Percentiles rank a stretch among this genome's conserved stretches.
These are phyloP conservation scores for Aspergillus sp. DNA, from an alignment of 2,329 filamentous ascomycete species.

Conservation along the genomic window DNA sequence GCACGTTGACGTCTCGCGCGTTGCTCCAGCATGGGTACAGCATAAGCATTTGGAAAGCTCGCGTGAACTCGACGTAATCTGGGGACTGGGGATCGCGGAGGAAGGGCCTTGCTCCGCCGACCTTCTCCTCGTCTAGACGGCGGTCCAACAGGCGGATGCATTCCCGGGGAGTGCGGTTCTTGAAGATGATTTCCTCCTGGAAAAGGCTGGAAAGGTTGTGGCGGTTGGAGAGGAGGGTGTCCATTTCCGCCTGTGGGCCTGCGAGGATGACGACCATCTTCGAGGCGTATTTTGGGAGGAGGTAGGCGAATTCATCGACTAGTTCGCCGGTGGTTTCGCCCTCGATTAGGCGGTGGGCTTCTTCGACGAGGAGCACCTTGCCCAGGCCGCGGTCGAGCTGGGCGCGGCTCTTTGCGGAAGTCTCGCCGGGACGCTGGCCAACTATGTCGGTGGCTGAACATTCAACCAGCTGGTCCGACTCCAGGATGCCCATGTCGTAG, in stretches of 20 bases:
- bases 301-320: constrained; percentile 13
- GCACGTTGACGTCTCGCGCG: constrained; percentile 11
- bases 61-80: constrained; percentile 14
- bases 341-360: constrained; percentile 13
- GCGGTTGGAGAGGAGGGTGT: constrained; percentile 12
- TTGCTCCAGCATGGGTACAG: constrained; percentile 18
- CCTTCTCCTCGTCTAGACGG: constrained; percentile 9
- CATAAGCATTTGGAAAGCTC: constrained; percentile 14
- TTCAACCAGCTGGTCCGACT: constrained; percentile 8
- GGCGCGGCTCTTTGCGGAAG: constrained; percentile 5
- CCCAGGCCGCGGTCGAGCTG: constrained; percentile 10
- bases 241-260: constrained; percentile 11
- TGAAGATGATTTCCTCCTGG: constrained; percentile 15
- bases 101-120: constrained; percentile 8
- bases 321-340: constrained; percentile 6
- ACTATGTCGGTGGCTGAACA: constrained; percentile 12
- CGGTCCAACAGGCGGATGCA: constrained; percentile 13
- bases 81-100: constrained; percentile 9
- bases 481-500: constrained; percentile 16
- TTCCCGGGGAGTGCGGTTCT: constrained; percentile 14
- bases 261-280: constrained; percentile 14
- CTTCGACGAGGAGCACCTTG: constrained; percentile 12
- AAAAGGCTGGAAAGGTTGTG: constrained; percentile 12
- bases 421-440: constrained; percentile 1
- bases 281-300: constrained; percentile 8